Conservation (phyloP, 2,329 filamentous ascomycete species). For the Fonsecaea erecta region DNA sequence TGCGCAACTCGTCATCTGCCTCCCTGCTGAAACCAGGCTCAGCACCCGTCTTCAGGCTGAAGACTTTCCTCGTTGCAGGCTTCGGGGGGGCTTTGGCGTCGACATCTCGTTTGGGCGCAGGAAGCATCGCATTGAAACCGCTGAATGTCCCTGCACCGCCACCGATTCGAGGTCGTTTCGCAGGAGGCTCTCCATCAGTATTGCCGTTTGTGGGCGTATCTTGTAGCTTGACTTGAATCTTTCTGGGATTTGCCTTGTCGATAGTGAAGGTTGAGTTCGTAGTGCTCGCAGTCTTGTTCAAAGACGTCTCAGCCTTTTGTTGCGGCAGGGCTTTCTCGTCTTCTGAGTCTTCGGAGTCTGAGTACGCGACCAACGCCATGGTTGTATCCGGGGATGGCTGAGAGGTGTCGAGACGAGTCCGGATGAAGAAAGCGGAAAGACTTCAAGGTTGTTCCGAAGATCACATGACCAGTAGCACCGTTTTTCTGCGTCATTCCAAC, state of each 20-base stretch:
- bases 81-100: constrained; percentile 37
- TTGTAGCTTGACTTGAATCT: constrained; percentile 81
- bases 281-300: constrained; percentile 50
- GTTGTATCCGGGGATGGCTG: constrained; percentile 24
- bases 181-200: constrained; percentile 61
- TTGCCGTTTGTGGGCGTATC: constrained; percentile 51
- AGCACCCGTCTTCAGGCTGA: constrained; percentile 81
- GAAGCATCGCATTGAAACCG: constrained; percentile 84
- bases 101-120: constrained; percentile 71
- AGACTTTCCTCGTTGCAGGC: constrained; percentile 57
- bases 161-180: constrained; percentile 71
- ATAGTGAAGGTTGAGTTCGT: constrained; percentile 78
- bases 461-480: constrained; percentile 6
- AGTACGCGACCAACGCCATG: constrained; percentile 84
- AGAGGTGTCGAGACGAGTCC: not conserved
- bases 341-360: constrained; percentile 75
- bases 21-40: constrained; percentile 79
- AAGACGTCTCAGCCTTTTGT: constrained; percentile 44
- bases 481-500: not conserved
- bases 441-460: not conserved
- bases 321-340: constrained; percentile 54
- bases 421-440: not conserved
- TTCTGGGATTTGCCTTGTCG: constrained; percentile 78
- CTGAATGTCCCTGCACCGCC: constrained; percentile 70
- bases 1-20: constrained; percentile 48